A percentile compares a stretch with the other conserved stretches of the same genome.
These are phyloP conservation scores for Amanita brunnescens DNA, from an alignment of 768 basidiomycete genomes.

Conservation along the genomic window DNA sequence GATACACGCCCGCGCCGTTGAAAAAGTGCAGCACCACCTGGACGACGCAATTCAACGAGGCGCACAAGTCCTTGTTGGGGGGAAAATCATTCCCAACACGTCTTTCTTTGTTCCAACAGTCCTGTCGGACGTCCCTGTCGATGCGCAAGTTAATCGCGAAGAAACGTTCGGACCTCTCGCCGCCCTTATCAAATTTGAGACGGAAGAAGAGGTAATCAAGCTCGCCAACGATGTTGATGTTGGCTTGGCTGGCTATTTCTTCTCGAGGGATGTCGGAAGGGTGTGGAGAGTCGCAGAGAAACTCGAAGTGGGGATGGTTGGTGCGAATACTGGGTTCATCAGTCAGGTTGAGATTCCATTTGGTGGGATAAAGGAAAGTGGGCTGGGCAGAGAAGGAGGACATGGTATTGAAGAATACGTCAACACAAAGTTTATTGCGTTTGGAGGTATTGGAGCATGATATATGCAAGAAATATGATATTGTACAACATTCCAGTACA, in stretches of 20 bases:
- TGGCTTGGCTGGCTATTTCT: conserved; percentile 95
- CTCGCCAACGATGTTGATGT: conserved; percentile 78
- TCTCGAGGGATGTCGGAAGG: conserved; percentile 72
- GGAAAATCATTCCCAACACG: conserved; percentile 50
- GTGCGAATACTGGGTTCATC: conserved; percentile 72
- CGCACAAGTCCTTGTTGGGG: conserved; percentile 87
- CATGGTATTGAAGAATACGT: conserved; percentile 89
- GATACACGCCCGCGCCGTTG: conserved; percentile 77
- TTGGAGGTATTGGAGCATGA: conserved; percentile 52
- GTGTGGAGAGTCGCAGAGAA: conserved; percentile 94
- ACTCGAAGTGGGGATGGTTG: conserved; percentile 90
- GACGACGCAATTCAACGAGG: conserved; percentile 81
- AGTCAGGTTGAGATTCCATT: conserved; percentile 79
- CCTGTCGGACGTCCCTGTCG: conserved; percentile 69
- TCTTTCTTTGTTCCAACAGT: conserved; percentile 86
- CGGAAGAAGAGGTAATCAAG: conserved; percentile 86
- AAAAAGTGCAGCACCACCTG: conserved; percentile 82
- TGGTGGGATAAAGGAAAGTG: conserved; percentile 89
- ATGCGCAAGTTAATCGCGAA: conserved; percentile 62
- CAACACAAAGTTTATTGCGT: conserved; percentile 72
- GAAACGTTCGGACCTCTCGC: conserved; percentile 97
- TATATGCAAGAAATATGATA: not conserved
- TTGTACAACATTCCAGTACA: no score
- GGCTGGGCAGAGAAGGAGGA: conserved; percentile 72
- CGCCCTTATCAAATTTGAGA: conserved; percentile 81